Conservation (phyloP, 495 filamentous ascomycete genomes). For the Hyaloscypha hepaticicola region DNA sequence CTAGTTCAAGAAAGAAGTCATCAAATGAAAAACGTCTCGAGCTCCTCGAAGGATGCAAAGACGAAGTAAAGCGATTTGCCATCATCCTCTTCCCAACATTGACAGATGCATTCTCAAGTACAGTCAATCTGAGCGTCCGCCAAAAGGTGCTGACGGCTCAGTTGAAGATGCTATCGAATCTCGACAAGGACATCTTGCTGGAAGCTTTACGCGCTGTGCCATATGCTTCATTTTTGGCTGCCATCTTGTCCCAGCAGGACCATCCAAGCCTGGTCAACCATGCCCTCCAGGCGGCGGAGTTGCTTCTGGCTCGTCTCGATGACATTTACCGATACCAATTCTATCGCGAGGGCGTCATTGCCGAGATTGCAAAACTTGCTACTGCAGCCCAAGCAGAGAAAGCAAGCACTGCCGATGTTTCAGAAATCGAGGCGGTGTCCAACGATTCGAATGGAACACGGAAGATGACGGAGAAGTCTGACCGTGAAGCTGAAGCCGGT, state of each 20-base stretch:
- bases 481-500: constrained; percentile 42
- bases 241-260: constrained; percentile 95
- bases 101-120: constrained; percentile 96
- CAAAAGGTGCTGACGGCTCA: constrained; percentile 95
- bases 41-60: constrained; percentile 74
- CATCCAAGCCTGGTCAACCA: constrained; percentile 82
- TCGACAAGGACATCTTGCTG: constrained; percentile 78
- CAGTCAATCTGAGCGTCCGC: constrained; percentile 95
- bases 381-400: constrained; percentile 13
- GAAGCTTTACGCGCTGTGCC: constrained; percentile 88
- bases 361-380: constrained; percentile 81
- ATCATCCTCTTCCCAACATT: constrained; percentile 94
- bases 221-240: constrained; percentile 95
- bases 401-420: neutral
- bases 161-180: constrained; percentile 96
- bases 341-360: constrained; percentile 94
- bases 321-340: constrained; percentile 94
- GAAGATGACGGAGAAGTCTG: constrained; percentile 31
- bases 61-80: constrained; percentile 86
- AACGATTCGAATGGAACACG: constrained; percentile 2
- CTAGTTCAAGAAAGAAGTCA: constrained; percentile 50
- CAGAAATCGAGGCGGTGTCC: constrained; percentile 6
- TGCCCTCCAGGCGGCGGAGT: constrained; percentile 84
- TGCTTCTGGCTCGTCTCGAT: constrained; percentile 79
- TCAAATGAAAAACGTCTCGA: constrained; percentile 75